Evolutionary conservation across 2,329 filamentous ascomycete species (phyloP), one percentile per base, ranked within the genome.

Genomic region (Botrytis sinoallii): DNA sequence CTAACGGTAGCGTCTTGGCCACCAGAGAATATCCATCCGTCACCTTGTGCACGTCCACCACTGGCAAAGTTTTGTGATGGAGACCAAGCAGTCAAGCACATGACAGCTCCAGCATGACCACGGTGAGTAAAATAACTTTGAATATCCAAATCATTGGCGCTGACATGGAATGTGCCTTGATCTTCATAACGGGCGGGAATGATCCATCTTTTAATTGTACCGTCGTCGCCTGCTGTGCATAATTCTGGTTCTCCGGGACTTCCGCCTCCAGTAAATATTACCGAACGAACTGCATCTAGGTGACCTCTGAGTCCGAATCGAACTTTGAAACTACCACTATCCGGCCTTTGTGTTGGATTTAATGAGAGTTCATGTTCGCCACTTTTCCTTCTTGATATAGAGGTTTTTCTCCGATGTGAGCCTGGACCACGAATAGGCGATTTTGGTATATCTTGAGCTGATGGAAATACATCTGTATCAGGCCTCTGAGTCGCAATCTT

Each of bases 11-110:
- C 90, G 82, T 99, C 96, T 82, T 98, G 94, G 6, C 96, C 96
- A 75, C 96, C 96, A 8, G 95, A 98, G 83, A 99, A 99, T 77
- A 99, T 95, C 96, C 96, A 99, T 42, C 96, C 96, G 79, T 98
- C 96, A 46, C 95, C 95, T 78, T 92, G 90, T 12, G 93, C 93
- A 76, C 95, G 90, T 10, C 95, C 94, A 52, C 95, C 93, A 29
- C 94, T 97, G 12, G 93, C 92, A 81, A 98, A 97, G 80, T 93
- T 96, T 40, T 93, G 93, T 2, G 93, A 91, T 3, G 94, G 91
- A 3, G 94, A 94, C 87, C 94, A 98, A 5, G 95, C 92, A 0
- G 95, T 91, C 40, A 99, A 85, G 61, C 90, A 94, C 59, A 97
- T 92, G 3, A 99, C 95, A 3, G 94, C 90, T 4, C 96, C 95